These are phyloP conservation scores for Tricharina praecox DNA, from an alignment of 495 filamentous ascomycete genomes.

Conservation along the genomic window DNA sequence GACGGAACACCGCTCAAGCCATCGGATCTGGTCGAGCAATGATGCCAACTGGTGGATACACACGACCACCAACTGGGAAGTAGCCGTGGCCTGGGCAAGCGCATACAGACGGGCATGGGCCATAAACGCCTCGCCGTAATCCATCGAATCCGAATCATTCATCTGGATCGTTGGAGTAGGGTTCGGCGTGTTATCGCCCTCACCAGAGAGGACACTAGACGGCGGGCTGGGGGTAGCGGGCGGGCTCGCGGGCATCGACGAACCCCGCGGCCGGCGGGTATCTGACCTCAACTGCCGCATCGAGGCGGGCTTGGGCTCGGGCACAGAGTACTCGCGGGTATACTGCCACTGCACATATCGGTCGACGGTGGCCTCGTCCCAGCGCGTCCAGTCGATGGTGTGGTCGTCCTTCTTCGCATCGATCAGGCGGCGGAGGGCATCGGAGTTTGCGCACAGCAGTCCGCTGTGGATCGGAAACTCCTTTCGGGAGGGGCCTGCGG, in stretches of 20 bases:
- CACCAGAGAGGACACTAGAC: conserved; percentile 1
- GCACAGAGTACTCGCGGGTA: background rate
- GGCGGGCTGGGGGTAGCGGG: background rate
- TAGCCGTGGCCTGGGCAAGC: background rate
- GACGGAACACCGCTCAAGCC: conserved; percentile 1
- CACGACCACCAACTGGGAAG: background rate
- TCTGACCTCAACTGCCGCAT: background rate
- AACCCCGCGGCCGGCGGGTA: background rate
- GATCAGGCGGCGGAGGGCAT: background rate
- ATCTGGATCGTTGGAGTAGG: background rate
- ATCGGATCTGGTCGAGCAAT: conserved; percentile 2
- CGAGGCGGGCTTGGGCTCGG: background rate
- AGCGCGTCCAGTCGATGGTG: conserved; percentile 5
- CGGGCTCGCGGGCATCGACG: background rate
- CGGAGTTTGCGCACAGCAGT: background rate
- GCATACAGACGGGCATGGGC: conserved; percentile 4
- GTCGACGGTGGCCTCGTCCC: conserved; percentile 1
- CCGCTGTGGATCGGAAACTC: conserved; percentile 2
- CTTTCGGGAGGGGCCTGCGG: background rate
- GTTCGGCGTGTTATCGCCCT: background rate
- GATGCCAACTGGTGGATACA: background rate
- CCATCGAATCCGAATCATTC: background rate
- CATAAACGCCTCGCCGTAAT: conserved; percentile 3
- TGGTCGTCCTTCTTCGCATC: background rate
- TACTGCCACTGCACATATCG: conserved; percentile 6